Base-by-base conservation (phyloP, 495 filamentous ascomycete species). In the Talaromyces adpressus region DNA sequence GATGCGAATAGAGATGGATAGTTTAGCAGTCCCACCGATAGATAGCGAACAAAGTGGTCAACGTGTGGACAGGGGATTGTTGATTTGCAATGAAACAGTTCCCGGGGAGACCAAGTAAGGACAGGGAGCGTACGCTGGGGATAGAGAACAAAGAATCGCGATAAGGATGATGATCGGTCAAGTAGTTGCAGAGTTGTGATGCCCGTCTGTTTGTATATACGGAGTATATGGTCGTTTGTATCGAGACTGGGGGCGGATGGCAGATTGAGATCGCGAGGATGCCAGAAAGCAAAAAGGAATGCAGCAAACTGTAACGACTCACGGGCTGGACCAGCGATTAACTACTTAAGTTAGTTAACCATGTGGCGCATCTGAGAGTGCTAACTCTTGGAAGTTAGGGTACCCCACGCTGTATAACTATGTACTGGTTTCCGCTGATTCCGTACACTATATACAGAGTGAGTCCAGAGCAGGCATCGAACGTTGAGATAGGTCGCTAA, bases 41-140 rank as follows among this genome's bases (percentile, higher is more conserved):
- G 18, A 16, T 45, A 18, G 45, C n/a, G 16, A 49, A 18, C 45
- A 20, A 20, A 49, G 16, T 45, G 29, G 29, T 45, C 18, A 20
- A 16, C 1, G 36, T 41, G n/a, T 16, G 14, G 36, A 41, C 14
- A 41, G 36, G 14, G 36, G 14, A 41, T 16, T 9, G 9, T 20
- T 49, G 45, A 14, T 49, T 8, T 49, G 45, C 45, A 9, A 49
- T 29, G 52, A 6, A 1, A 29, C 23, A 56, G 27, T 56, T 56
- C 27, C 52, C 52, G 22, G 52, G 52, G 22, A 56, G 52, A 56
- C 52, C 52, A 56, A 56, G 52, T 6, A 56, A 27, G 52, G 52
- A 16, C 52, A 27, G 11, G n/a, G 27, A 27, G 52, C 23, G 27
- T 22, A 56, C 45, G 45, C 45, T 49, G 45, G 45, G 45, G 45